Evolutionary conservation across 2,329 filamentous ascomycete genomes (phyloP).

Genomic region (Clarireedia homoeocarpa): DNA sequence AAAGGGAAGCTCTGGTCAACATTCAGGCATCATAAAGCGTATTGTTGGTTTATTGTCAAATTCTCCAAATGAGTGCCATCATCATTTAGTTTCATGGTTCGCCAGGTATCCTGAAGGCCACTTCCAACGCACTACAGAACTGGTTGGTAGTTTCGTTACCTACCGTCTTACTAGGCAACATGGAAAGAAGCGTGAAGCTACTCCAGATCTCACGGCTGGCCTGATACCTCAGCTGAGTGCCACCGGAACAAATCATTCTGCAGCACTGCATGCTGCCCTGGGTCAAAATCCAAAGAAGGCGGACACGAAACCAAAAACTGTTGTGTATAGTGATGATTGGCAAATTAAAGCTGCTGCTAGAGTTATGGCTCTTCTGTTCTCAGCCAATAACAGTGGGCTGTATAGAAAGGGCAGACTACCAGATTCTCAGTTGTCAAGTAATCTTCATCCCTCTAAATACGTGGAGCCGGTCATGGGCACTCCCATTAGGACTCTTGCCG

Average conservation of each 20-base stretch:
- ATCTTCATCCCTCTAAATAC: slow-evolving; percentile 17
- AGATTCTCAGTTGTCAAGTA: slow-evolving; percentile 30
- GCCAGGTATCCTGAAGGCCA: slow-evolving; percentile 58
- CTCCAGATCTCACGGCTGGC: slow-evolving; percentile 54
- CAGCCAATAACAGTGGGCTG: slow-evolving; percentile 60
- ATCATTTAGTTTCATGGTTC: slow-evolving; percentile 71
- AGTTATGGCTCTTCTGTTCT: slow-evolving; percentile 73
- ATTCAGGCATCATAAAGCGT: slow-evolving; percentile 79
- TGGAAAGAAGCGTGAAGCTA: slow-evolving; percentile 54
- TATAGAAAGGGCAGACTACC: slow-evolving; percentile 32
- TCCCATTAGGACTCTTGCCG: slow-evolving; percentile 28
- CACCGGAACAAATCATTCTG: slow-evolving; percentile 48
- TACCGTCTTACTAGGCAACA: slow-evolving; percentile 69
- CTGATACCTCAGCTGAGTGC: slow-evolving; percentile 60
- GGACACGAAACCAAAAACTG: slow-evolving; percentile 46
- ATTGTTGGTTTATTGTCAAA: slow-evolving; percentile 75
- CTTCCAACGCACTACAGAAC: slow-evolving; percentile 67
- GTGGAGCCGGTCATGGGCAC: slow-evolving; percentile 2
- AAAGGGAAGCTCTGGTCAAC: slow-evolving; percentile 45
- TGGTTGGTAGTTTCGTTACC: slow-evolving; percentile 71
- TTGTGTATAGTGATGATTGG: slow-evolving; percentile 77
- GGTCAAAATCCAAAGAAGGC: slow-evolving; percentile 51
- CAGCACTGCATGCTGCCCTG: slow-evolving; percentile 72
- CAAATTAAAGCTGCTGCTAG: slow-evolving; percentile 75
- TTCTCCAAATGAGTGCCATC: slow-evolving; percentile 66